Evolutionary conservation across 2,329 filamentous ascomycete species (phyloP).

Genomic region (Lomentospora prolificans): DNA sequence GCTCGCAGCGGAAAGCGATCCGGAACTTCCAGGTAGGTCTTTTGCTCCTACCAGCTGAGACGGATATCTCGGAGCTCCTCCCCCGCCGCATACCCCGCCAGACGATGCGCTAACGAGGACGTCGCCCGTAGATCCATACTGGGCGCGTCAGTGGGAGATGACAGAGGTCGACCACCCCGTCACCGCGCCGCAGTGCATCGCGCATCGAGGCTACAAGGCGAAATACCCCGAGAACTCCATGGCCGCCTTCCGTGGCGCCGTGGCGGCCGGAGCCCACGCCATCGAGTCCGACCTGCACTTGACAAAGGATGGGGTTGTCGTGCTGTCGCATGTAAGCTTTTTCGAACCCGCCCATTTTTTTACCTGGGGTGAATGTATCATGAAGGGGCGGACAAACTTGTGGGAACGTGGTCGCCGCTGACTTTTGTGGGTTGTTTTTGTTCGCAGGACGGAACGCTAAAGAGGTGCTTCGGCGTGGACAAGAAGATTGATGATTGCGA

Average conservation of each 20-base stretch:
- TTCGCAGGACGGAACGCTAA: conserved; percentile 59
- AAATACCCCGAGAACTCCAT: conserved; percentile 80
- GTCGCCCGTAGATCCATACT: not conserved
- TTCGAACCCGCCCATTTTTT: not conserved
- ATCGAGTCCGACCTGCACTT: conserved; percentile 86
- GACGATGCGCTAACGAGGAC: not conserved
- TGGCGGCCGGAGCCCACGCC: conserved; percentile 65
- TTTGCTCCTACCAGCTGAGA: no score
- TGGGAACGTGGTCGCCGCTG: no score
- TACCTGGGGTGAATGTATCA: no score
- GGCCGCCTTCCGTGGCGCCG: conserved; percentile 63
- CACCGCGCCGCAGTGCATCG: conserved; percentile 52
- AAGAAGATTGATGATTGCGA: conserved; percentile 65
- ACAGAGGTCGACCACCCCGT: not conserved
- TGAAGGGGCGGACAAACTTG: no score
- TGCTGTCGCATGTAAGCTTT: conserved; percentile 64
- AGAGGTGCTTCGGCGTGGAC: conserved; percentile 71
- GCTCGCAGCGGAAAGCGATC: not conserved
- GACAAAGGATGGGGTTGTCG: conserved; percentile 71
- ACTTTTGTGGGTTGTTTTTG: not conserved
- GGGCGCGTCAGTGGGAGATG: conserved; percentile 3
- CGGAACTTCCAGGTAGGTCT: not conserved
- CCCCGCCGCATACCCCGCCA: no score
- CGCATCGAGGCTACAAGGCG: conserved; percentile 70
- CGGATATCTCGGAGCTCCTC: no score